Evolutionary conservation across 2,329 filamentous ascomycete species (phyloP), one percentile per base, ranked within the genome.

Genomic region (Pezicula neosporulosa): DNA sequence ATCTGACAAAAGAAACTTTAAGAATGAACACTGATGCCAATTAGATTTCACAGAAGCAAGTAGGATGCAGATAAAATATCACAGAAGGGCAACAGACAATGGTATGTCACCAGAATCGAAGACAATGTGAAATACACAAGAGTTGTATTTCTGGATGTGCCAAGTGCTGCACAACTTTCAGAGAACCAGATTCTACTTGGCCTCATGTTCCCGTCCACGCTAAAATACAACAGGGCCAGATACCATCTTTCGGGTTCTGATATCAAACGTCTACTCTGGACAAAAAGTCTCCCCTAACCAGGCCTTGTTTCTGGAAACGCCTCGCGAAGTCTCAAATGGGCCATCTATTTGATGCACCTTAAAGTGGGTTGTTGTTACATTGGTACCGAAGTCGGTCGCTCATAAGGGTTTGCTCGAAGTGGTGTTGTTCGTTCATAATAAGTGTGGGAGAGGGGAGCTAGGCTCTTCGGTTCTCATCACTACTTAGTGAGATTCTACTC

Each of bases 291-390:
- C 39, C 18, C 39, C 39, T 16, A 42, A 24, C 9, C 4, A 16
- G 15, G n/a, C 37, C 37, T 39, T 44, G 9, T 58, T 48, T 56
- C 58, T 60, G 51, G 58, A 52, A 65, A 66, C 64, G 61, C 64
- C 63, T 55, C 44, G 24, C 35, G 47, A 50, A 44, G 24, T 28
- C 21, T 44, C 27, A 33, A 28, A 27, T 15, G 27, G n/a, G 21
- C 13, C 27, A 16, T 44, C 27, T 28, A 33, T 30, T 21, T 27
- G 42, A 16, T 16, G n/a, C 21, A 27, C 21, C 27, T 24, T 30
- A 30, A 27, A 44, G 24, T 44, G 19, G 19, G 42, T 6, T 44
- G 27, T 21, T 44, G 12, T 27, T 44, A 44, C 42, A 44, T 27
- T 21, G n/a, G 24, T 27, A 13, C 12, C 19, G 42, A 39, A 39